Evolutionary conservation across 1,284 basidiomycete genomes (phyloP).

Genomic region (Boletus albobrunnescens): DNA sequence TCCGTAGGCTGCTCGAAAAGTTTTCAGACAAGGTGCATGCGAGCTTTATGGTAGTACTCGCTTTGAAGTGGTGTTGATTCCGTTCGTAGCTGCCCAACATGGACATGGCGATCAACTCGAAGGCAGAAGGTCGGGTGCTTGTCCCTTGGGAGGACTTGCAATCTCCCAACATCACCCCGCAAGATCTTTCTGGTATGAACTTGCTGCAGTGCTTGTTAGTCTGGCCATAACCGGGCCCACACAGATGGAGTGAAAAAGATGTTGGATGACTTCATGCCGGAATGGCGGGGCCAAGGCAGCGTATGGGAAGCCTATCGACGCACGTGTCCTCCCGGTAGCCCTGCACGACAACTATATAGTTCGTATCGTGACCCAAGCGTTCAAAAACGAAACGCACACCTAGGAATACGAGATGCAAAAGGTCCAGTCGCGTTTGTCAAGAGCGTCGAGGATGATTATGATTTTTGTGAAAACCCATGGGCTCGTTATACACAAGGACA

Average conservation of each 20-base stretch:
- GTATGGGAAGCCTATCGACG: slow-evolving; percentile 93
- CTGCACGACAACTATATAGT: slow-evolving; percentile 78
- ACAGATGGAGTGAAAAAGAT: slow-evolving; percentile 57
- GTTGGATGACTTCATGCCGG: slow-evolving; percentile 69
- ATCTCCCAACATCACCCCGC: slow-evolving; percentile 64
- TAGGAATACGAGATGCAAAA: slow-evolving; percentile 28
- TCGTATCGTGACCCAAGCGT: slow-evolving; percentile 49
- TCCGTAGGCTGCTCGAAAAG: slow-evolving; percentile 67
- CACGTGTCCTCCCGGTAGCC: slow-evolving; percentile 75
- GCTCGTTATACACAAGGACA: slow-evolving; percentile 85
- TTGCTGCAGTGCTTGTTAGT: background rate
- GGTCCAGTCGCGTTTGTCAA: slow-evolving; percentile 60
- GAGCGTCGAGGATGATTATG: slow-evolving; percentile 57
- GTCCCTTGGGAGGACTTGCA: slow-evolving; percentile 80
- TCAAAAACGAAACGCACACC: slow-evolving; percentile 15
- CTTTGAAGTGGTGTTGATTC: slow-evolving; percentile 10
- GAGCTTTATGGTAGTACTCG: background rate
- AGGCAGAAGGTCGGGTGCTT: slow-evolving; percentile 86
- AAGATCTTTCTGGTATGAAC: slow-evolving; percentile 49
- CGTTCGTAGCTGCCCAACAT: slow-evolving; percentile 73
- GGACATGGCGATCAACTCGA: slow-evolving; percentile 88
- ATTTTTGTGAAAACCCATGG: slow-evolving; percentile 81
- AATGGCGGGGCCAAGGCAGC: slow-evolving; percentile 80
- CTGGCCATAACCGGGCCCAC: slow-evolving; percentile 11
- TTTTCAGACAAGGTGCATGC: slow-evolving; percentile 63